Evolutionary conservation across 108 stramenopile genomes (phyloP), one percentile per base, ranked within the genome.

Genomic region (Cyclotella kingstonii): DNA sequence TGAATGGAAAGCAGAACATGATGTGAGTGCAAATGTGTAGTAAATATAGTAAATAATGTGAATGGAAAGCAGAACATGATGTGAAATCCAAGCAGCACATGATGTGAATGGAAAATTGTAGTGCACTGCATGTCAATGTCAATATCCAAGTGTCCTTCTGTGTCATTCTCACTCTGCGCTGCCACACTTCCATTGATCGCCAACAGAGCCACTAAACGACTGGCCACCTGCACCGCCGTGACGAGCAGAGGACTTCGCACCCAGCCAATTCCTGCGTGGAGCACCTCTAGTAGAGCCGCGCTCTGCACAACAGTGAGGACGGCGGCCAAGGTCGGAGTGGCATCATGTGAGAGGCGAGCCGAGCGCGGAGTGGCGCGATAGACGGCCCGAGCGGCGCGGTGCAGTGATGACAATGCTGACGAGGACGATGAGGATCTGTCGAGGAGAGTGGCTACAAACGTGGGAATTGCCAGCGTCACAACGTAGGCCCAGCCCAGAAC

Each of bases 241-340:
- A 96, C 94, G 25, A 96, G 33, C 41, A 94, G 79, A 0, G 96
- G 96, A 30, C 89, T 90, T 36, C 94, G 87, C 18, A 99, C 98
- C 28, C 97, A 65, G 34, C 96, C 93, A 14, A 97, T 15, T 4
- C 78, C 78, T 6, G 95, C 86, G 83, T 99, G 96, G 27, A 96
- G 60, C 52, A 97, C 86, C 69, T 99, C 94, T 31, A 96, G 36
- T 4, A 91, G 21, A 28, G 93, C 90, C 6, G 83, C 89, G 19
- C 81, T 55, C 61, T 95, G 95, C 22, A 90, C 87, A 29, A 60
- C 33, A 28, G 70, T 74, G 42, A 95, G 59, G 39, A 81, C 56
- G 2, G 33, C 40, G 23, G 76, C 73, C 8, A 90, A 40, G 33
- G 44, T 47, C 2, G 61, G 52, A 27, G 35, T 18, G 7, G 43